phyloP scores from a whole-genome alignment of 1,284 basidiomycete genomes.

The Cutaneotrichosporon sp. region DNA sequence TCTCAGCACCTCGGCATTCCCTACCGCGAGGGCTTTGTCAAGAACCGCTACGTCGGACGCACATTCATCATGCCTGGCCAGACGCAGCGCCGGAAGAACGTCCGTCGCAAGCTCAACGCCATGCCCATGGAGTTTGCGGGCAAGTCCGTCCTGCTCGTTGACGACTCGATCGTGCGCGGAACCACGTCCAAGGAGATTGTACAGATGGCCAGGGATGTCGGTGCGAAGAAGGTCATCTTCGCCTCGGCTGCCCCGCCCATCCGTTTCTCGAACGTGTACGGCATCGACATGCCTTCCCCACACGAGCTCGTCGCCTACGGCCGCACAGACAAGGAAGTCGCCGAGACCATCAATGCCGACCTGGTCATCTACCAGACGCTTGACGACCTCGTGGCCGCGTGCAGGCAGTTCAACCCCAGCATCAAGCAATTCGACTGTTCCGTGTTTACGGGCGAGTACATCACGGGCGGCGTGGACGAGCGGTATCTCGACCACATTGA shows the following conservation, averaged over 20 bases:
- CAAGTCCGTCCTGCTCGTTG: conserved; percentile 93
- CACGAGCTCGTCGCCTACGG: conserved; percentile 87
- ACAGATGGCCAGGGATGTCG: conserved; percentile 99
- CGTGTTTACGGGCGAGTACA: conserved; percentile 94
- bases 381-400: conserved; percentile 79
- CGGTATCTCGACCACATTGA: conserved; percentile 75
- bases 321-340: conserved; percentile 71
- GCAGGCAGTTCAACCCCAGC: conserved; percentile 75
- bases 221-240: conserved; percentile 94
- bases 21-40: conserved; percentile 97
- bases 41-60: conserved; percentile 96
- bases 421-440: conserved; percentile 90
- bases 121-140: conserved; percentile 97
- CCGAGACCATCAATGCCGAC: conserved; percentile 85
- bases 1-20: conserved; percentile 87
- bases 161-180: conserved; percentile 97
- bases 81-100: conserved; percentile 80
- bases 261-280: conserved; percentile 92
- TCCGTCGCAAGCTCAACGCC: conserved; percentile 91
- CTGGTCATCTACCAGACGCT: conserved; percentile 97
- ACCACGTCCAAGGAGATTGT: conserved; percentile 99
- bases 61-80: conserved; percentile 99
- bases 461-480: conserved; percentile 92
- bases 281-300: conserved; percentile 98
- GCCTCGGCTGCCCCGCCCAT: conserved; percentile 82